These are phyloP conservation scores for Beta vulgaris DNA, from an alignment of 148 eudicot genomes.

Conservation along the genomic window DNA sequence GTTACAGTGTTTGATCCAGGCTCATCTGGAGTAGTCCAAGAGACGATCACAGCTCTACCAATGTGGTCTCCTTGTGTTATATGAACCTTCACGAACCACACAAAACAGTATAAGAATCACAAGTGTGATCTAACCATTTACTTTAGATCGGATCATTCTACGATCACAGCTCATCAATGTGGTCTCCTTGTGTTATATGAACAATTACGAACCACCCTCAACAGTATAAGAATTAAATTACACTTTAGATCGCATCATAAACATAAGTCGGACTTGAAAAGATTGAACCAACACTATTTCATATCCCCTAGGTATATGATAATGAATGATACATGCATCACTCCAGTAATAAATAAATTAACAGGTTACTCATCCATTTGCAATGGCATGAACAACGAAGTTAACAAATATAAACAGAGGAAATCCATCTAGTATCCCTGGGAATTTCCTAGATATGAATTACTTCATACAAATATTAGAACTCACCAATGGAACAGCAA, in stretches of 20 bases:
- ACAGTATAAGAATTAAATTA: conserved; percentile 1
- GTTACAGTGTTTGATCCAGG: conserved; percentile 59
- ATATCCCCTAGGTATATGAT: background rate
- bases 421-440: background rate
- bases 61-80: conserved; percentile 78
- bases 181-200: conserved; percentile 84
- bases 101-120: conserved; percentile 1
- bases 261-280: background rate
- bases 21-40: conserved; percentile 76
- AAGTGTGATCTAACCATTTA: background rate
- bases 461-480: background rate
- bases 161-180: conserved; percentile 57
- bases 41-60: conserved; percentile 64
- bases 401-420: background rate
- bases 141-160: no score
- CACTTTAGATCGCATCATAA: no score
- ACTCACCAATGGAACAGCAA: no score
- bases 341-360: no score
- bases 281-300: background rate
- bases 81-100: conserved; percentile 54
- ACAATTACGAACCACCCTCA: conserved; percentile 42
- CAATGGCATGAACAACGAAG: background rate
- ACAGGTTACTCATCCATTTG: background rate
- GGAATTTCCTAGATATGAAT: background rate
- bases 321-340: background rate